Conservation (phyloP, 164 flowering plant species). For the Hamamelis virginiana region DNA sequence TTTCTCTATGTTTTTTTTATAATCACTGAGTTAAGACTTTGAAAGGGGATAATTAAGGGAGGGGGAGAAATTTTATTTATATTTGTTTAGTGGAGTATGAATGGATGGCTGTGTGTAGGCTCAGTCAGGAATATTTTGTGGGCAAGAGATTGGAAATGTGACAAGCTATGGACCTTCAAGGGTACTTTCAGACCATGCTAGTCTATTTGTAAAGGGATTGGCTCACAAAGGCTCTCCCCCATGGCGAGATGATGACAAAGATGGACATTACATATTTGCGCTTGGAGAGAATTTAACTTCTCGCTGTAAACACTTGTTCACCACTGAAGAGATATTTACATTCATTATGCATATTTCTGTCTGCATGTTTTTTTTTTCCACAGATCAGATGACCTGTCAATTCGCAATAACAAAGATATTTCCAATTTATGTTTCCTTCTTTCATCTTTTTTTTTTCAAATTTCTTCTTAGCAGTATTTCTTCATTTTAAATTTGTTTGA, state of each 20-base stretch:
- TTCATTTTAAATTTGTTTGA: background rate
- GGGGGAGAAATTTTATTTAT: conserved; percentile 15
- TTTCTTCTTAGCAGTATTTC: background rate
- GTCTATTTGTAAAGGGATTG: conserved; percentile 34
- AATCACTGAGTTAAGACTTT: background rate
- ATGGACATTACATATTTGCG: conserved; percentile 52
- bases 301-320: conserved; percentile 45
- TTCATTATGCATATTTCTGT: conserved; percentile 1
- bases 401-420: background rate
- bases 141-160: conserved; percentile 46
- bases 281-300: conserved; percentile 51
- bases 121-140: conserved; percentile 41
- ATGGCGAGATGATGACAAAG: conserved; percentile 54
- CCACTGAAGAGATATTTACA: conserved; percentile 2
- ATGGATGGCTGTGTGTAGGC: conserved; percentile 51
- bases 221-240: conserved; percentile 51
- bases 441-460: background rate
- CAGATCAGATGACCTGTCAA: too few species aligned
- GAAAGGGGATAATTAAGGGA: background rate
- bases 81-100: conserved; percentile 27
- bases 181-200: conserved; percentile 33
- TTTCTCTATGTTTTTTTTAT: background rate
- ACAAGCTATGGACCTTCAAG: conserved; percentile 44
- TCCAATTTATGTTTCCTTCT: background rate
- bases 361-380: background rate